These are phyloP conservation scores for Aspergillus heteromorphus DNA, from an alignment of 495 filamentous ascomycete genomes.

Conservation along the genomic window DNA sequence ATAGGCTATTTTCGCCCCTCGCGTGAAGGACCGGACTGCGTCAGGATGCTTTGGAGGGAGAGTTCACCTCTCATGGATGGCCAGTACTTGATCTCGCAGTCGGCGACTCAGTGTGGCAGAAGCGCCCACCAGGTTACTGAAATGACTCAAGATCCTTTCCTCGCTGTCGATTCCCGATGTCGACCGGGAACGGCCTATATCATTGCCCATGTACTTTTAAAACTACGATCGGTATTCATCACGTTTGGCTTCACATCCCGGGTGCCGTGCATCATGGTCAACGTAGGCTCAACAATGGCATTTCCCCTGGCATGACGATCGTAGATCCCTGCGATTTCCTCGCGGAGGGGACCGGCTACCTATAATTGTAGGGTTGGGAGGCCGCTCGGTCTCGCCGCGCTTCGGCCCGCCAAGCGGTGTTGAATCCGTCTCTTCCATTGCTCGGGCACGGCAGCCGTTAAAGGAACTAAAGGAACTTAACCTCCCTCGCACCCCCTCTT, in stretches of 20 bases:
- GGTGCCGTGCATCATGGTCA: background rate
- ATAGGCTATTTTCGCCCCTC: constrained; percentile 69
- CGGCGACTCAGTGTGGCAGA: background rate
- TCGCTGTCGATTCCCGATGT: constrained; percentile 1
- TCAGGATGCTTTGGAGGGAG: background rate
- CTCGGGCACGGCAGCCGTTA: too few relatives aligned
- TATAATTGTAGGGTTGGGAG: background rate
- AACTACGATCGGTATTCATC: constrained; percentile 5
- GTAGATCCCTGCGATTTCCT: too few relatives aligned
- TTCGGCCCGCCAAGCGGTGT: constrained; percentile 6
- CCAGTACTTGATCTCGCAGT: background rate
- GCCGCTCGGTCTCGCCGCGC: background rate
- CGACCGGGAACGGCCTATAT: constrained; percentile 3
- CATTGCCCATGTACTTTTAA: constrained; percentile 19
- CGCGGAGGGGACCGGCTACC: background rate
- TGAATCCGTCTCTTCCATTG: background rate
- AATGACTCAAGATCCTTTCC: background rate
- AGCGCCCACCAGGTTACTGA: background rate
- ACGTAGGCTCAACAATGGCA: background rate
- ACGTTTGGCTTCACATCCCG: constrained; percentile 10
- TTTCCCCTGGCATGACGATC: too few relatives aligned
- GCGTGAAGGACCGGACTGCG: constrained; percentile 26
- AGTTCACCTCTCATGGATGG: background rate
- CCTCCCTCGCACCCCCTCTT: background rate
- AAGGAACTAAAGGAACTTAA: constrained; percentile 3